Conservation (phyloP, 345 rosid genomes). For the Trapa bicornis region DNA sequence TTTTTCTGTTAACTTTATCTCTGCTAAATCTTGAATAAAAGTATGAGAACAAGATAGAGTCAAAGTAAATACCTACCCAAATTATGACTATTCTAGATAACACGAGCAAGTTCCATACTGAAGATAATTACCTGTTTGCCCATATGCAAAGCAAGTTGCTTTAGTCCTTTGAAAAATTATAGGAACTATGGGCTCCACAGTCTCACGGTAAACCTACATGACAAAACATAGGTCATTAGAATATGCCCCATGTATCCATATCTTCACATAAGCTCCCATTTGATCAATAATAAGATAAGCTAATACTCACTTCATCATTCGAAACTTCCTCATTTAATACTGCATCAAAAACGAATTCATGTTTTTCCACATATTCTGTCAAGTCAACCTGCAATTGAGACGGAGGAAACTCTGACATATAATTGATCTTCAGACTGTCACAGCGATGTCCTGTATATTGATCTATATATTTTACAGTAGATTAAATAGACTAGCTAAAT, state of each 20-base stretch:
- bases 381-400: conserved; percentile 69
- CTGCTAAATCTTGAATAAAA: not conserved
- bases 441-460: not conserved
- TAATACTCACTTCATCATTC: conserved; percentile 71
- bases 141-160: conserved; percentile 98
- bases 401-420: not conserved
- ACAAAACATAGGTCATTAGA: not conserved
- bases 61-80: not conserved
- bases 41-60: not conserved
- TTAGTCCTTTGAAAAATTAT: conserved; percentile 82
- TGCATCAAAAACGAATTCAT: conserved; percentile 92
- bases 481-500: not conserved
- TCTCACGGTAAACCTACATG: conserved; percentile 73
- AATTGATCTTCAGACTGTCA: not conserved
- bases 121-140: conserved; percentile 65
- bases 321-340: conserved; percentile 95
- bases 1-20: not conserved
- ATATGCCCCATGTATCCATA: not conserved
- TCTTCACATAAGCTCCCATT: not conserved
- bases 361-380: conserved; percentile 84
- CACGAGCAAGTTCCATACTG: not conserved
- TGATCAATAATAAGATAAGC: not conserved
- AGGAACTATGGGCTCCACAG: conserved; percentile 94
- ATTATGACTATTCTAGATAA: not conserved
- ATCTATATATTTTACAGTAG: not conserved